Base-by-base conservation (phyloP, 768 basidiomycete species). In the Grammothele lineata region DNA sequence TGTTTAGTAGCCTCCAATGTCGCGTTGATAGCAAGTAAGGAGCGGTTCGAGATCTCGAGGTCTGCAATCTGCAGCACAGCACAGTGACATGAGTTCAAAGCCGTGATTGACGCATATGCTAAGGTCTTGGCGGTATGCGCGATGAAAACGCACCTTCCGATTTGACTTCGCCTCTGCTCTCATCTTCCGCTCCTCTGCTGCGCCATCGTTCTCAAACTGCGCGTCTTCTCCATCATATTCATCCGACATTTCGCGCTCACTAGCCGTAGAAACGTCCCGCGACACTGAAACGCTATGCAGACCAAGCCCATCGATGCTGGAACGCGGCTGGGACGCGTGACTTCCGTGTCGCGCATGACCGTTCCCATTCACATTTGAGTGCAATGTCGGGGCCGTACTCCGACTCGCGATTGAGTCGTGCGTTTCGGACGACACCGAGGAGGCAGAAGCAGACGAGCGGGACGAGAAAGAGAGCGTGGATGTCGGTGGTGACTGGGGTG, bases 1-100 rank as follows among this genome's bases (percentile, higher is more conserved):
- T 85, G 78, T 66, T 90, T 92, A 26, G 80, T 77, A 27, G 81
- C 77, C 64, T 95, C 92, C 18, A 95, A 74, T 15, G 85, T 77
- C 2, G 84, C 71, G 59, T 94, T 95, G 67, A 95, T 92, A 2
- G 81, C 80, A 37, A 94, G 73, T 15, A 95, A 74, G 1, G 92
- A 95, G 26, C 79, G 76, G 64, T 92, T 94, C 5, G 89, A 85
- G 59, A 95, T 95, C 66, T 94, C 89, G 10, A 95, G 73, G 68
- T 95, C 92, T 11, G 87, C 88, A 48, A 95, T 94, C 92, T 95
- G 50, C 14, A 21, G 32, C 34, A 23, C 14, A 36, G 22, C 12
- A 36, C 27, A 30, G 21, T 18, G 12, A 36, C 11, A 41, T 22
- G 40, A 33, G 42, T 7, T 24, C 33, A 22, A 36, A 9, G 15